Evolutionary conservation across 306 rosid genomes (phyloP), one percentile per base, ranked within the genome.

Genomic region (Begonia fuchsioides): DNA sequence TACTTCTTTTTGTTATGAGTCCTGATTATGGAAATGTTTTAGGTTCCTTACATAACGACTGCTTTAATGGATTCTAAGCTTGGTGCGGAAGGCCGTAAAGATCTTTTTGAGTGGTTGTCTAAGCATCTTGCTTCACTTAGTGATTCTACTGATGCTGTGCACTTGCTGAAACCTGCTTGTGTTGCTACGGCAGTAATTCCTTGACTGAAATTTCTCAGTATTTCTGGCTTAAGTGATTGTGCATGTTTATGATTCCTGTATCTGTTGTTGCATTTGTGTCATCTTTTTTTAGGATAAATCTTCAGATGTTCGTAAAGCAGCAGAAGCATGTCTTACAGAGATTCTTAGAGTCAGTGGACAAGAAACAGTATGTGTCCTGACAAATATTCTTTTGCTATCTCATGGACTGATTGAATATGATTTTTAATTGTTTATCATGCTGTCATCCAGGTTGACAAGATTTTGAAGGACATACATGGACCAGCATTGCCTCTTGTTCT

Each of bases 21-120:
- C 45, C 10, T 41, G 45, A n/a, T 1, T 5, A n/a, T 10, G 14
- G 45, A 41, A 10, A 41, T 66, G 35, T 43, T 73, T n/a, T 65
- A 92, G 99, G 79, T 92, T 65, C 86, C 99, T 12, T 86, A 86
- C 58, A 54, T 80, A 56, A 65, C 83, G 13, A 60, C 78, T 47
- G 79, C 94, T 69, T 63, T 86, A 77, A 59, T 69, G 54, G 99
- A 92, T 55, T 57, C 76, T 38, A 92, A 92, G 72, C 83, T 82
- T 68, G 95, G 99, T 50, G 93, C 93, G 40, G 99, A 92, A 76
- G 99, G 99, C 64, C 92, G 93, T 39, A 92, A 82, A 59, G 99
- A 92, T 70, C 93, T 92, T 58, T 82, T 92, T 59, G 99, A 92
- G 59, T 92, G 99, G 99, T 51, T 86, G 69, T 75, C 94, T 10